Base-by-base conservation (phyloP, 495 filamentous ascomycete species). In the Massariosphaeria phaeospora region DNA sequence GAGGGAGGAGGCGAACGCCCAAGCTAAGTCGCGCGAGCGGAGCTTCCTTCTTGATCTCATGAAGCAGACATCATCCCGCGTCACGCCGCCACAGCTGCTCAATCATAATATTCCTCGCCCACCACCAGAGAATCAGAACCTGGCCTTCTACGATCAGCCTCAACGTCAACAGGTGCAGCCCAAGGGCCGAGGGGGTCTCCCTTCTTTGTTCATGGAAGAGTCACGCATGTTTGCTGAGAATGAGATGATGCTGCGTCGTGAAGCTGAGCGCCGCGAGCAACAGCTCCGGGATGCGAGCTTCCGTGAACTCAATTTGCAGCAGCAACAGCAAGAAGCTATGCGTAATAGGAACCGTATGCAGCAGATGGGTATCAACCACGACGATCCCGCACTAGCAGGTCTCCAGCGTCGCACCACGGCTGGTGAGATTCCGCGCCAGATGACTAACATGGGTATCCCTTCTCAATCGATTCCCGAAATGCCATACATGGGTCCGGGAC, bases 21-120 rank as follows among this genome's bases (percentile, higher is more conserved):
- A 43, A 21, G 29, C 45, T 13, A 61, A 55, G 30, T 40, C 52
- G 33, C 55, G 65, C 43, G 48, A 67, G 26, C 52, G 59, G 12
- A 51, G 61, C 17, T 70, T 69, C 42, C 48, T 70, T 29, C 61
- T 70, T 8, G 61, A 46, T 33, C 63, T 70, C 17, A 63, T 70
- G 49, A 65, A 69, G 41, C 44, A 47, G 18, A n/a, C n/a, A 34
- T 51, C 24, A 40, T 35, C 43, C n/a, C 63, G 61, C 17, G 47
- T 12, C 13, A 67, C 55, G 20, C 64, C 41, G 25, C 65, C 51
- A 21, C 48, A 56, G 49, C 34, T 39, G 54, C 34, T 35, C 29
- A 46, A 39, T 43, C 65, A 70, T 33, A 58, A 65, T 30, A 27
- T 60, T 2, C 62, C 56, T 13, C 62, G 59, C 17, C 51, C 45